Conservation (phyloP, 805 yeast species). For the Vanderwaltozyma polyspora region DNA sequence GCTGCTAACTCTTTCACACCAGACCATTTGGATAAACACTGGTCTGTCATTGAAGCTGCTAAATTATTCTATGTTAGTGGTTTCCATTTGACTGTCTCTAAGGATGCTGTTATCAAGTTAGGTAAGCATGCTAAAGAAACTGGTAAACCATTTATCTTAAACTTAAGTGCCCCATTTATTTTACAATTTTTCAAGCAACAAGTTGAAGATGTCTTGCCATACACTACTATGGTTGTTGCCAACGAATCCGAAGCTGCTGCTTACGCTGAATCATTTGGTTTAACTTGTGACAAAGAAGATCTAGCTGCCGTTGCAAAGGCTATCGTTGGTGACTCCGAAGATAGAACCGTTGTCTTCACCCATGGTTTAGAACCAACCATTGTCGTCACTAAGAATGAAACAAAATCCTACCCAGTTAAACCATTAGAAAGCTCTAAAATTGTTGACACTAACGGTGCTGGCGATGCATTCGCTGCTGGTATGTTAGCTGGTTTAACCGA, state of each 20-base stretch:
- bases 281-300: constrained; percentile 38
- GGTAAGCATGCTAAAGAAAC: constrained; percentile 86
- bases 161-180: constrained; percentile 94
- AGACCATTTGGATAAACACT: constrained; percentile 75
- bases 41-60: constrained; percentile 75
- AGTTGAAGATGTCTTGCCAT: constrained; percentile 66
- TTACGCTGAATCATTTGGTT: constrained; percentile 76
- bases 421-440: constrained; percentile 56
- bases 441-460: constrained; percentile 96
- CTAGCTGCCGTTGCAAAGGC: constrained; percentile 69
- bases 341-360: constrained; percentile 86
- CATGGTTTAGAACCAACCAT: constrained; percentile 92
- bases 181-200: constrained; percentile 92
- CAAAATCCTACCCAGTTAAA: constrained; percentile 54
- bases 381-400: constrained; percentile 47
- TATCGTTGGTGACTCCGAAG: constrained; percentile 49
- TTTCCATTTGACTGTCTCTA: constrained; percentile 97
- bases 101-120: constrained; percentile 79
- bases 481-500: constrained; percentile 80
- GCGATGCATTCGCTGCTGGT: constrained; percentile 97
- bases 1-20: constrained; percentile 97
- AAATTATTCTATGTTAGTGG: constrained; percentile 90
- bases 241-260: constrained; percentile 97
- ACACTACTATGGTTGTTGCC: constrained; percentile 84
- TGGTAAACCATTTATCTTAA: constrained; percentile 69